A percentile compares a stretch with the other conserved stretches of the same genome.
Evolutionary conservation across 2,329 filamentous ascomycete genomes (phyloP).

Genomic region (Penicillium sp.): DNA sequence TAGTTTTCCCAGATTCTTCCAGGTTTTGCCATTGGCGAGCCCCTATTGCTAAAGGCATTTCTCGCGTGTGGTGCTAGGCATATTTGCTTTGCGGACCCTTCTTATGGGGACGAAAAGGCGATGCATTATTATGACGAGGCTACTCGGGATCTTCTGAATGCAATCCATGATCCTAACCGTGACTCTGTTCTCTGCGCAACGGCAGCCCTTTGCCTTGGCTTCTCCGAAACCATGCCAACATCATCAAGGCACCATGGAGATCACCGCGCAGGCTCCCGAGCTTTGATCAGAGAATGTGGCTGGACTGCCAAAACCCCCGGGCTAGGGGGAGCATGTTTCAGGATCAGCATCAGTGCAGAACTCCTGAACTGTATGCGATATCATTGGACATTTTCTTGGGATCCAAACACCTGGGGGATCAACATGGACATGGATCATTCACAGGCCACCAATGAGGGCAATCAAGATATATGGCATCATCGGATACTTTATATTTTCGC

Average conservation of each 20-base stretch:
- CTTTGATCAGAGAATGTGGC: slow-evolving; percentile 81
- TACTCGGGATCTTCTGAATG: slow-evolving; percentile 71
- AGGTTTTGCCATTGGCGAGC: slow-evolving; percentile 74
- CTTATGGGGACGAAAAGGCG: slow-evolving; percentile 73
- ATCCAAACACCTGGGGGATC: slow-evolving; percentile 85
- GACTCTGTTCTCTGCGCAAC: slow-evolving; percentile 82
- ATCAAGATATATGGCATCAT: slow-evolving; percentile 83
- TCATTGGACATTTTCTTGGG: slow-evolving; percentile 83
- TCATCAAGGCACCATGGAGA: slow-evolving; percentile 77
- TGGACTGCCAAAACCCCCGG: slow-evolving; percentile 80
- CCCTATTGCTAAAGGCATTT: slow-evolving; percentile 85
- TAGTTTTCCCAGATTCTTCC: slow-evolving; percentile 80
- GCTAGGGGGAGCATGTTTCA: slow-evolving; percentile 85
- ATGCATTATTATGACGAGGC: slow-evolving; percentile 82
- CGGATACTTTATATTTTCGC: slow-evolving; percentile 85
- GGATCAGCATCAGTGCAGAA: slow-evolving; percentile 89
- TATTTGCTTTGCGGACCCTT: slow-evolving; percentile 66
- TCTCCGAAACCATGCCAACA: slow-evolving; percentile 91
- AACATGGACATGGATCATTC: slow-evolving; percentile 68
- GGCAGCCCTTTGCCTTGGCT: slow-evolving; percentile 82
- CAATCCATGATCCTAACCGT: slow-evolving; percentile 78
- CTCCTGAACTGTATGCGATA: slow-evolving; percentile 83
- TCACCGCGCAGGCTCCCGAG: slow-evolving; percentile 80
- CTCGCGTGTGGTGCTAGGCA: slow-evolving; percentile 85
- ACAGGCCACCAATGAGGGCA: slow-evolving; percentile 53